A percentile compares a stretch with the other conserved stretches of the same genome.
Conservation (phyloP, 148 eudicot genomes). For the Fagopyrum homotropicum region DNA sequence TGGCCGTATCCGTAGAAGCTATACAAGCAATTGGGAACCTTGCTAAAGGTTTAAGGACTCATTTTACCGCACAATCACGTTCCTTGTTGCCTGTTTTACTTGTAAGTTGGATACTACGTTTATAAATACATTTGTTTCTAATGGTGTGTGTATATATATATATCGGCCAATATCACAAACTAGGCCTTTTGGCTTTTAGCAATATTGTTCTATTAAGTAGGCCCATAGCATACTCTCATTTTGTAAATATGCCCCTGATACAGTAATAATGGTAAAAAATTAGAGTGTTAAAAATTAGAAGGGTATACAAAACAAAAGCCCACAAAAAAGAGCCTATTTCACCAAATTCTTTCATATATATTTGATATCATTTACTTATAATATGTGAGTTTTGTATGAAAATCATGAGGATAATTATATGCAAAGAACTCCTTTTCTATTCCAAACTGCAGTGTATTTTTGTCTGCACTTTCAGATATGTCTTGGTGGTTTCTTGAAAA, state of each 20-base stretch:
- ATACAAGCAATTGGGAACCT: conserved; percentile 97
- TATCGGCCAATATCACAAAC: no score
- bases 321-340: no score
- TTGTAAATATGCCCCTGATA: no score
- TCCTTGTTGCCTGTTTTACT: conserved; percentile 83
- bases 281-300: no score
- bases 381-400: conserved; percentile 8
- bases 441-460: background rate
- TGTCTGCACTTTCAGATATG: background rate
- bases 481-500: background rate
- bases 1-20: conserved; percentile 94
- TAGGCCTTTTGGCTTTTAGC: no score
- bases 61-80: conserved; percentile 85
- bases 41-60: conserved; percentile 79
- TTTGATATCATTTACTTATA: background rate
- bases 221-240: no score
- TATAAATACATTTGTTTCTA: background rate
- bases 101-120: conserved; percentile 27
- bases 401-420: background rate
- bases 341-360: no score
- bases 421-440: background rate
- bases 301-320: no score
- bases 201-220: no score
- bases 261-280: no score
- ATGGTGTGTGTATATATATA: no score